These are phyloP conservation scores for Parietaria judaica DNA, from an alignment of 306 rosid genomes.

Conservation along the genomic window DNA sequence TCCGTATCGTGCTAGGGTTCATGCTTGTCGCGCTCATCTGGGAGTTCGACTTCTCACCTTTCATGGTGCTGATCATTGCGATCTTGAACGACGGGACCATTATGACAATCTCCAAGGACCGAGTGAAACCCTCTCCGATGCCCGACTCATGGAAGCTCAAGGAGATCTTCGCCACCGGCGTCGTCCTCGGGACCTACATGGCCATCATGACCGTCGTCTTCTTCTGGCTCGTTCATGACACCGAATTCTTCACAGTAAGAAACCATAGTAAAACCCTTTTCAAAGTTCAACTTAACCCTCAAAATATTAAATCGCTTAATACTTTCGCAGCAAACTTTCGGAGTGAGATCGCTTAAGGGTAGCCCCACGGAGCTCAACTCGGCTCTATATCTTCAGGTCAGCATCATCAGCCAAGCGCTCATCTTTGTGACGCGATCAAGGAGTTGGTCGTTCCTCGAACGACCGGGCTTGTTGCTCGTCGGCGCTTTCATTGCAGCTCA, in stretches of 20 bases:
- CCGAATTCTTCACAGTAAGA: constrained; percentile 54
- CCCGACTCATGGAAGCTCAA: constrained; percentile 96
- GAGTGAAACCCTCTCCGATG: constrained; percentile 81
- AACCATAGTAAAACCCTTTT: neutral
- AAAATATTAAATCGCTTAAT: neutral
- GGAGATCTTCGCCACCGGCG: constrained; percentile 76
- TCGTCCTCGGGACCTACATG: constrained; percentile 84
- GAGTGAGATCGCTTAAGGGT: constrained; percentile 32
- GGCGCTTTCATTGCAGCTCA: constrained; percentile 72
- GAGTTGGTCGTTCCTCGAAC: constrained; percentile 71
- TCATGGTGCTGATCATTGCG: constrained; percentile 85
- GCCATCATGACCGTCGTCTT: constrained; percentile 67
- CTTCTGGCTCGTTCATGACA: constrained; percentile 56
- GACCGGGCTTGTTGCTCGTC: constrained; percentile 59
- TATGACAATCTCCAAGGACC: constrained; percentile 93
- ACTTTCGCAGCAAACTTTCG: constrained; percentile 34
- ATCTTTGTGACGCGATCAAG: constrained; percentile 94
- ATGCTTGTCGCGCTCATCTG: constrained; percentile 74
- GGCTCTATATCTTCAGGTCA: constrained; percentile 90
- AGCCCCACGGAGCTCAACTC: constrained; percentile 44
- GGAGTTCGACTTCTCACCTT: constrained; percentile 87
- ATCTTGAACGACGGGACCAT: constrained; percentile 85
- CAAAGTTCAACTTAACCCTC: neutral
- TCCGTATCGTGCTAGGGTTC: constrained; percentile 87
- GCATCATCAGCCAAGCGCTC: constrained; percentile 89